phyloP scores from a whole-genome alignment of 495 filamentous ascomycete species.

The Penicillium salamii region DNA sequence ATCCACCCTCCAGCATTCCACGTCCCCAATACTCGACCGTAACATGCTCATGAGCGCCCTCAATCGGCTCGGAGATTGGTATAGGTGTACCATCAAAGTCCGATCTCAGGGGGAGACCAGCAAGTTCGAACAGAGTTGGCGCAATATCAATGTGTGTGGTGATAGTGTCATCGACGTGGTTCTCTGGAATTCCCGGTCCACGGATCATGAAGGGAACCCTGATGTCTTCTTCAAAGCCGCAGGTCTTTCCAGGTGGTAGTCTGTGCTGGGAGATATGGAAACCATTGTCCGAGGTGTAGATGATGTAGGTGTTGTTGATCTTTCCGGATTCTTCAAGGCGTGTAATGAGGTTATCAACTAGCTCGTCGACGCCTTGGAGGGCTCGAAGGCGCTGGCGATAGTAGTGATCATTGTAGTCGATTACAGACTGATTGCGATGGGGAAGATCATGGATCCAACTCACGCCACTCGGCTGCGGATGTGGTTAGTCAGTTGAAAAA shows the following conservation, averaged over 20 bases:
- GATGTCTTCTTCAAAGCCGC: conserved; percentile 71
- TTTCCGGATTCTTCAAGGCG: conserved; percentile 50
- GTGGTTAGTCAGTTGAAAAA: conserved; percentile 49
- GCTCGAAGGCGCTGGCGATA: conserved; percentile 62
- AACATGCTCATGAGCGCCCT: conserved; percentile 57
- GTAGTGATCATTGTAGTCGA: conserved; percentile 67
- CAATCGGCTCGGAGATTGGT: conserved; percentile 37
- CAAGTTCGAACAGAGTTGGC: conserved; percentile 58
- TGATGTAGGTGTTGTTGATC: conserved; percentile 66
- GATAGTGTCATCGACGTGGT: conserved; percentile 48
- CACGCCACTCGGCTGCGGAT: conserved; percentile 56
- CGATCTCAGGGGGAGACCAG: conserved; percentile 41
- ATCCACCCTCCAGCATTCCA: conserved; percentile 49
- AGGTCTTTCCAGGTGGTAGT: conserved; percentile 67
- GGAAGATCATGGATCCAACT: conserved; percentile 59
- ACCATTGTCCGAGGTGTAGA: conserved; percentile 73
- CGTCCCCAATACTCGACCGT: conserved; percentile 65
- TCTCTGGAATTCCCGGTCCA: conserved; percentile 53
- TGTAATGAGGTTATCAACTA: conserved; percentile 56
- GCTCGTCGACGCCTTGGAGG: conserved; percentile 67
- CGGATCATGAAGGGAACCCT: conserved; percentile 64
- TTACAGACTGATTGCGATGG: conserved; percentile 49
- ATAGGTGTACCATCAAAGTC: conserved; percentile 62
- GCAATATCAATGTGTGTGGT: conserved; percentile 70
- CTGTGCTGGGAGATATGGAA: conserved; percentile 75